Evolutionary conservation across 371 early-diverging fungal species (phyloP), one percentile per base, ranked within the genome.

Genomic region (Phascolomyces articulosus): DNA sequence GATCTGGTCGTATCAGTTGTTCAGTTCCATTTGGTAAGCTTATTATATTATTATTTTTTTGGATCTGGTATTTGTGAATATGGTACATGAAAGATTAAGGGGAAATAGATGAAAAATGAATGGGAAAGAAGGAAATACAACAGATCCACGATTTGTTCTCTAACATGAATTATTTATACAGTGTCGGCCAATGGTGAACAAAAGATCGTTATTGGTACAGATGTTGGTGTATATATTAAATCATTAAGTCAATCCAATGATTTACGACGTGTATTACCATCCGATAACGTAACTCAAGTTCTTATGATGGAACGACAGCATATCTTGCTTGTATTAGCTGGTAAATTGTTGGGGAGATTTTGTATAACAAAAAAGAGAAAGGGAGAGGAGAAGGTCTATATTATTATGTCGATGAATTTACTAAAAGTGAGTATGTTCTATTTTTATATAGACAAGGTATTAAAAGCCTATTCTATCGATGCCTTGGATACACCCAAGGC

Each of bases 151-250:
- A n/a, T n/a, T n/a, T n/a, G n/a, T n/a, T n/a, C n/a, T n/a, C n/a
- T n/a, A n/a, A n/a, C n/a, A n/a, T n/a, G n/a, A n/a, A n/a, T n/a
- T n/a, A n/a, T n/a, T n/a, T n/a, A n/a, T n/a, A n/a, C n/a, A 64
- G 67, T 70, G 0, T 71, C 76, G 2, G 55, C 57, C 2, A 60
- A 56, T 26, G 55, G 62, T 24, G 81, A 89, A 61, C 83, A 75
- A 16, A 80, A 87, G 56, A 80, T 93, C 44, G 90, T 89, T 3
- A 86, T 96, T 41, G 97, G 95, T 54, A 94, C 96, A 1, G 96
- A 96, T 58, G 73, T 78, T 4, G 97, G 96, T 26, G 84, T 96
- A 7, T 95, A 85, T 68, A 83, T 80, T 41, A 78, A 76, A 38
- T 69, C 74, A n/a, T 72, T 74, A 20, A 69, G 24, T 20, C 68